These are phyloP conservation scores for Rhizophagus clarus DNA, from an alignment of 192 early-diverging fungal genomes.

Conservation along the genomic window DNA sequence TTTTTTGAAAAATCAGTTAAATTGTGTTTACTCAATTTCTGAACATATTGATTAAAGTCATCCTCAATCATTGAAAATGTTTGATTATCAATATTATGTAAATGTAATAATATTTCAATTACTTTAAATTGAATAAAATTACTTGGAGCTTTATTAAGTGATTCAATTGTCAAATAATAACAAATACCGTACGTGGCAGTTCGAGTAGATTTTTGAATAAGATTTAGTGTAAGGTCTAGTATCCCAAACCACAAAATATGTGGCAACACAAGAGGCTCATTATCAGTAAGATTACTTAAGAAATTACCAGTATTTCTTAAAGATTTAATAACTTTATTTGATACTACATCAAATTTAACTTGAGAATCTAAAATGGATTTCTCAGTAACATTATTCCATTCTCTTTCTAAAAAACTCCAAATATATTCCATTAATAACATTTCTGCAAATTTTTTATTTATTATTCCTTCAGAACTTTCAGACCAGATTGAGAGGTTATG, in stretches of 20 bases:
- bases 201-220: background rate
- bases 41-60: too few relatives aligned
- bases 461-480: too few relatives aligned
- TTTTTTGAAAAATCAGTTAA: too few relatives aligned
- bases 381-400: background rate
- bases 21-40: too few relatives aligned
- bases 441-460: too few relatives aligned
- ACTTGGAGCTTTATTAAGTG: background rate
- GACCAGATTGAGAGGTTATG: too few relatives aligned
- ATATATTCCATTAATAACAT: background rate
- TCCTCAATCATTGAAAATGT: too few relatives aligned
- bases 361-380: background rate
- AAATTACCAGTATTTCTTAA: background rate
- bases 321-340: background rate
- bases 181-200: background rate
- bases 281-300: background rate
- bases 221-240: background rate
- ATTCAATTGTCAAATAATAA: background rate
- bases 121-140: background rate
- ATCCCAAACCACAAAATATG: background rate
- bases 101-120: background rate
- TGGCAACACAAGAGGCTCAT: background rate
- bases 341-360: background rate
- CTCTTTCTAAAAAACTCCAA: background rate
- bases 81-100: background rate